Conservation (phyloP, 768 basidiomycete genomes). For the Porphyrellus cyaneotinctus region DNA sequence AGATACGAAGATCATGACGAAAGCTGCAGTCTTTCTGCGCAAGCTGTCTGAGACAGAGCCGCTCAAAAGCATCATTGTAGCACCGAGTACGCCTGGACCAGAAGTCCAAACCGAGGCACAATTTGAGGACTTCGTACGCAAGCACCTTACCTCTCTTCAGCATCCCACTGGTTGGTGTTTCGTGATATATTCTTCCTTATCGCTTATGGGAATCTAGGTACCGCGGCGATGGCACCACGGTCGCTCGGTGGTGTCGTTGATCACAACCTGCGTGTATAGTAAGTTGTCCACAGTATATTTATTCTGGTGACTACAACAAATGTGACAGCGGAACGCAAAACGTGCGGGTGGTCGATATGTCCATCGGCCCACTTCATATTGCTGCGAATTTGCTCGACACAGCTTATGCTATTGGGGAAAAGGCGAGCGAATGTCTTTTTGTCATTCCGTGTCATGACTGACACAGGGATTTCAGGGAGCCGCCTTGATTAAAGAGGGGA, state of each 20-base stretch:
- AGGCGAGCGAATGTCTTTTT: neutral
- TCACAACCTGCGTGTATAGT: slow-evolving; percentile 16
- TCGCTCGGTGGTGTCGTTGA: slow-evolving; percentile 19
- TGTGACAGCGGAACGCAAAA: slow-evolving; percentile 14
- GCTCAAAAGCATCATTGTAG: slow-evolving; percentile 14
- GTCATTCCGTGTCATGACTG: neutral
- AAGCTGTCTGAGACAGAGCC: slow-evolving; percentile 15
- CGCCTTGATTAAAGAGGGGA: slow-evolving; percentile 6
- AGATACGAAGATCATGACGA: slow-evolving; percentile 18
- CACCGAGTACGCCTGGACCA: slow-evolving; percentile 18
- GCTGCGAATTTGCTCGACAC: slow-evolving; percentile 17
- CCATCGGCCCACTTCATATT: slow-evolving; percentile 12
- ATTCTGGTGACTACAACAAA: neutral
- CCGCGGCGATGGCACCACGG: slow-evolving; percentile 17
- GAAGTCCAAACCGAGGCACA: slow-evolving; percentile 17
- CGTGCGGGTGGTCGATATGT: slow-evolving; percentile 17
- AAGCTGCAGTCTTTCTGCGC: slow-evolving; percentile 11
- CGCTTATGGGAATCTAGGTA: slow-evolving; percentile 10
- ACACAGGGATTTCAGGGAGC: slow-evolving; percentile 7
- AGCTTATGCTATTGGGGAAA: slow-evolving; percentile 10
- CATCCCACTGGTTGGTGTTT: slow-evolving; percentile 13
- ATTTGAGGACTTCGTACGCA: slow-evolving; percentile 12
- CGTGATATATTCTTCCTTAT: neutral
- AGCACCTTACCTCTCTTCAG: neutral
- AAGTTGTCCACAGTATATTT: neutral